Evolutionary conservation across 768 basidiomycete species (phyloP), one percentile per base, ranked within the genome.

Genomic region (Steccherinum ochraceum): DNA sequence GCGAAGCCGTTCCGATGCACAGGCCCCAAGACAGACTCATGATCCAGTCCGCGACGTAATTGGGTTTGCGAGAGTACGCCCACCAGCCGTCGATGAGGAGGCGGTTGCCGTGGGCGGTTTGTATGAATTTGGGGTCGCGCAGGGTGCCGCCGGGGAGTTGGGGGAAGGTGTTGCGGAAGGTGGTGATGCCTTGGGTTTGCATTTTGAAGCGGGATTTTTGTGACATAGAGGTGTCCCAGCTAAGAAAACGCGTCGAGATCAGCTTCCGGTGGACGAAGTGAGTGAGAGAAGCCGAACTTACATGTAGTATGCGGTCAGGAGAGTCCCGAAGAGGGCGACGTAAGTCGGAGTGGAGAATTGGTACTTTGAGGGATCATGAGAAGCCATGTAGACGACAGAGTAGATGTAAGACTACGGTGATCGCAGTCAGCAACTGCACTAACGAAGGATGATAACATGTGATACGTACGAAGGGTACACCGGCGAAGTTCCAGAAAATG

Each of bases 141-240:
- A 97, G 70, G 4, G 80, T 81, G 54, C 83, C 79, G 65, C 91
- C 78, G 0, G 95, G 94, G 7, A 96, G 72, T 62, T 94, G 89
- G 50, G 96, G 96, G 84, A 98, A 98, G 0, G 93, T 86, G 61
- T 85, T 85, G 61, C 96, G 87, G 72, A 84, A 87, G 35, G 73
- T 77, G 59, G 78, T 84, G 58, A 89, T 89, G 19, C 93, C 94
- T 60, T 93, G 90, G 35, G 88, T 87, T 64, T 95, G 88, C 88
- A 97, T 95, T 66, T 96, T 95, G 80, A 98, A 98, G 55, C 84
- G 84, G 56, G 90, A 93, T 73, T 99, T 98, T 65, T 98, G 95
- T 3, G 92, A 83, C 91, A 93, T 95, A 1, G 93, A 76, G 16
- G 89, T 87, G 59, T 99, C 96, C 79, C 89, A 98, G 60, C 90